These are phyloP conservation scores for Delphinella strobiligena DNA, from an alignment of 2,329 filamentous ascomycete genomes.

Conservation along the genomic window DNA sequence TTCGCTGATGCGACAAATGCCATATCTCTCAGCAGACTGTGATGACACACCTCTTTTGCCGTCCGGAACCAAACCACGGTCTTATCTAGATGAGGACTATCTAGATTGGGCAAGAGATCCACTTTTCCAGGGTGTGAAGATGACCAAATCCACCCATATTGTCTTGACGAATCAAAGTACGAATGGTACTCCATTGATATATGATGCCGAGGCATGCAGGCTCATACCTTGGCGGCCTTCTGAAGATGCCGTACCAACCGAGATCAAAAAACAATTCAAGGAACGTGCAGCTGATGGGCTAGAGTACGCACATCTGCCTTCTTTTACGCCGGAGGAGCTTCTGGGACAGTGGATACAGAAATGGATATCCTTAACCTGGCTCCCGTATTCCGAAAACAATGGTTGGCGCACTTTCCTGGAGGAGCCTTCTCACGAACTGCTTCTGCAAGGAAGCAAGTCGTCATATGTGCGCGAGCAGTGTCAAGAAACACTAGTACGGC, in stretches of 20 bases:
- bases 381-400: background rate
- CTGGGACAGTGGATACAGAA: conserved; percentile 1
- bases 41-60: background rate
- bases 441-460: background rate
- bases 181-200: conserved; percentile 1
- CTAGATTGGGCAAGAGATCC: conserved; percentile 1
- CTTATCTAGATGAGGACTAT: background rate
- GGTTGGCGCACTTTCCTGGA: background rate
- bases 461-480: background rate
- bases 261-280: background rate
- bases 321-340: background rate
- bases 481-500: background rate
- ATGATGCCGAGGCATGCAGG: background rate
- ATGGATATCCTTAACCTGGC: background rate
- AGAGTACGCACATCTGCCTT: background rate
- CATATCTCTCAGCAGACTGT: background rate
- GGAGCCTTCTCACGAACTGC: background rate
- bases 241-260: conserved; percentile 1
- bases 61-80: background rate
- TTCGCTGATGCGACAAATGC: background rate
- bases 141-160: background rate
- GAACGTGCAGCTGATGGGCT: background rate
- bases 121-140: background rate
- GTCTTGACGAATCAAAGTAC: conserved; percentile 2
- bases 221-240: conserved; percentile 1